Percentiles rank a stretch among this genome's conserved stretches.
Evolutionary conservation across 768 basidiomycete genomes (phyloP).

Genomic region (Pleurotus eryngii): DNA sequence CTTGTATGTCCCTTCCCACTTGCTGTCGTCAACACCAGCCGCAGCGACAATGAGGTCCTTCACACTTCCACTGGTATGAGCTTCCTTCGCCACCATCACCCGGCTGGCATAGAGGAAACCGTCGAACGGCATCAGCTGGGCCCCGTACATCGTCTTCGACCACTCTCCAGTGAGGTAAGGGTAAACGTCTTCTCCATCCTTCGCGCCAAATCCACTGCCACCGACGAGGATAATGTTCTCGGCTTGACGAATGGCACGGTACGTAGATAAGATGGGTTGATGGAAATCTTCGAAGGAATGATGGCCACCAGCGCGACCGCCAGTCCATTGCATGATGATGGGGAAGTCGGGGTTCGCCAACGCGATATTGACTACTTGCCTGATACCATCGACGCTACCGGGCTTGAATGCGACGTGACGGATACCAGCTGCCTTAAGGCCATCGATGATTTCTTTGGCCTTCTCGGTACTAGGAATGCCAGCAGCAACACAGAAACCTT

Average conservation of each 20-base stretch:
- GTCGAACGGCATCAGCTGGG: slow-evolving; percentile 97
- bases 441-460: slow-evolving; percentile 92
- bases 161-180: slow-evolving; percentile 97
- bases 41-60: slow-evolving; percentile 97
- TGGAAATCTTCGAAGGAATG: slow-evolving; percentile 99
- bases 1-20: slow-evolving; percentile 93
- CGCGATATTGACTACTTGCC: slow-evolving; percentile 96
- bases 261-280: slow-evolving; percentile 89
- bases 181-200: slow-evolving; percentile 87
- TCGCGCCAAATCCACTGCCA: slow-evolving; percentile 89
- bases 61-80: slow-evolving; percentile 90
- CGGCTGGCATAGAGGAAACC: slow-evolving; percentile 95
- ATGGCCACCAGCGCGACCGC: slow-evolving; percentile 97
- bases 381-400: slow-evolving; percentile 95
- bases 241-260: slow-evolving; percentile 85
- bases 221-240: slow-evolving; percentile 86
- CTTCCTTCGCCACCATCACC: slow-evolving; percentile 99
- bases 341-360: slow-evolving; percentile 93
- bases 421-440: slow-evolving; percentile 79
- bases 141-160: slow-evolving; percentile 75
- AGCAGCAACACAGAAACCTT: slow-evolving; percentile 99
- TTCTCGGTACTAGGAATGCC: slow-evolving; percentile 97
- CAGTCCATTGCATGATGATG: slow-evolving; percentile 98
- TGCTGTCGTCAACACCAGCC: slow-evolving; percentile 81
- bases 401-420: slow-evolving; percentile 98